Evolutionary conservation across 148 eudicot genomes (phyloP), one percentile per base, ranked within the genome.

Genomic region (Limonium bicolor): DNA sequence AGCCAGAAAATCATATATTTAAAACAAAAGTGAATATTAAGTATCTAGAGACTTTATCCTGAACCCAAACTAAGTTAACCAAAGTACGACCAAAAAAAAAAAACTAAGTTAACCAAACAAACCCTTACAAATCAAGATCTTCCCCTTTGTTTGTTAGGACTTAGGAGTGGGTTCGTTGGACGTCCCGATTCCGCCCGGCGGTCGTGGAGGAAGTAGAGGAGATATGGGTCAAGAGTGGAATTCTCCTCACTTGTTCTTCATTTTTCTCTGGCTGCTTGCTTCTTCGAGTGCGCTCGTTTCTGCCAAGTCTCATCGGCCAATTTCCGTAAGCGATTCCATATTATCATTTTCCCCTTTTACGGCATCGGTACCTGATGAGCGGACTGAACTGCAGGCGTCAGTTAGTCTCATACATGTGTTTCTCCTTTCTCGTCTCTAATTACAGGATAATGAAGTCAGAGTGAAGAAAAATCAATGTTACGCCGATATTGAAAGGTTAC

Each of bases 381-480:
- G 15, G 15, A 2, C 10, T 36, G 6, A 6, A 32, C 30, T 12
- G 10, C 11, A 1, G 5, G 18, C 2, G 4, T 38, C 42, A 7
- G 22, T n/a, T n/a, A n/a, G 23, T 38, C 42, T 38, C 20, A 1
- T 38, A 38, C 14, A 13, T 44, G 20, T 21, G 30, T 14, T 12
- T 51, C n/a, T 14, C 27, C 18, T 27, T 39, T 18, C 35, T 53
- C 11, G 9, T 27, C 21, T n/a, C 15, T n/a, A 16, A 43, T 55
- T 41, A 8, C 58, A 86, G 96, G 96, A 86, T 17, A 38, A 35
- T 34, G 96, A 86, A 51, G 69, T 78, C 60, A 58, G 69, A 53
- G 64, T 53, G 60, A 82, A 56, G 72, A 86, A 86, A 58, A 71
- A 69, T 53, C 70, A 66, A 31, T 86, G 94, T 39, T 86, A 82